phyloP scores from a whole-genome alignment of 345 rosid species.

The Carallia pectinifolia region DNA sequence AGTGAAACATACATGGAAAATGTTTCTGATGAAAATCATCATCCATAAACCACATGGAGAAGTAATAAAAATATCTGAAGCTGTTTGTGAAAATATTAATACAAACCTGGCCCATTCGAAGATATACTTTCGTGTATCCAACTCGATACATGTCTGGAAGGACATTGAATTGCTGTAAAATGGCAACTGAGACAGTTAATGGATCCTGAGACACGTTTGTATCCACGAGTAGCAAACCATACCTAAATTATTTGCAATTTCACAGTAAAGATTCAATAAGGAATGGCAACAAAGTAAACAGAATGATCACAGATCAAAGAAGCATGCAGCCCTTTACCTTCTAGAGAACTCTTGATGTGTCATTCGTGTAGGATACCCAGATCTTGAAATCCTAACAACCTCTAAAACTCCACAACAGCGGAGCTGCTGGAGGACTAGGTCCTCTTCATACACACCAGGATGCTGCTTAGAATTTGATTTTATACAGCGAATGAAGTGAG shows the following conservation, averaged over 20 bases:
- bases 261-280: slow-evolving; percentile 11
- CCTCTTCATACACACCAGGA: slow-evolving; percentile 64
- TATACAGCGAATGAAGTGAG: slow-evolving; percentile 91
- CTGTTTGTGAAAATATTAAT: neutral
- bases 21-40: no score
- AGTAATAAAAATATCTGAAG: slow-evolving; percentile 2
- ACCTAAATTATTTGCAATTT: slow-evolving; percentile 44
- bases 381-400: slow-evolving; percentile 82
- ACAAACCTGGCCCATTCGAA: slow-evolving; percentile 84
- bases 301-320: neutral
- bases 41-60: no score
- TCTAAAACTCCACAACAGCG: slow-evolving; percentile 86
- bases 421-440: slow-evolving; percentile 75
- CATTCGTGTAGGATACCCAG: slow-evolving; percentile 84
- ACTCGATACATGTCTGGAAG: slow-evolving; percentile 88
- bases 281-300: slow-evolving; percentile 2
- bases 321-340: slow-evolving; percentile 43
- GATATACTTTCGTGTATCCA: slow-evolving; percentile 78
- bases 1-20: no score
- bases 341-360: slow-evolving; percentile 80
- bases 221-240: slow-evolving; percentile 60
- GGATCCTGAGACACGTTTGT: slow-evolving; percentile 51
- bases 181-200: slow-evolving; percentile 69
- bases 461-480: slow-evolving; percentile 73
- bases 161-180: slow-evolving; percentile 63